Percentiles rank a stretch among this genome's conserved stretches.
phyloP scores from a whole-genome alignment of 352 stramenopile species.

The Halophytophthora batemanensis region DNA sequence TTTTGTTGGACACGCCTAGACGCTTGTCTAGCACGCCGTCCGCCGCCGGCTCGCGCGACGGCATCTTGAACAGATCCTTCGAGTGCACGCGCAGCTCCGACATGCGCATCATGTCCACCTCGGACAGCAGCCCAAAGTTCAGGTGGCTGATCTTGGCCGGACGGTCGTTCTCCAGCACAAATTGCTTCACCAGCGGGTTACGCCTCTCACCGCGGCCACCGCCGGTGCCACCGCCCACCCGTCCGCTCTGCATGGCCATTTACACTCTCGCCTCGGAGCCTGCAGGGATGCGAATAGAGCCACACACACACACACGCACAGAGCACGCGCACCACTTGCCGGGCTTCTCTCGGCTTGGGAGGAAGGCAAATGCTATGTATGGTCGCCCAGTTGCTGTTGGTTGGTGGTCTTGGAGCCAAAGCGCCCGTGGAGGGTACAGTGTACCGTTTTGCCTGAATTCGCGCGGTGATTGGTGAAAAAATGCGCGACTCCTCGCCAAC shows the following conservation, averaged over 20 bases:
- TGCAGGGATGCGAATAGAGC: too few relatives aligned
- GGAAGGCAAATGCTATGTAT: too few relatives aligned
- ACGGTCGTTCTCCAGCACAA: conserved; percentile 86
- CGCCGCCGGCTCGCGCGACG: conserved; percentile 88
- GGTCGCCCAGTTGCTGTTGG: too few relatives aligned
- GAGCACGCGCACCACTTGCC: too few relatives aligned
- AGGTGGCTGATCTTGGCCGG: conserved; percentile 96
- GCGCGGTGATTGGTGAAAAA: conserved; percentile 2
- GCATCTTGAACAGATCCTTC: conserved; percentile 97
- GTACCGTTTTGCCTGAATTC: neutral
- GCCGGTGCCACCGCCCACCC: too few relatives aligned
- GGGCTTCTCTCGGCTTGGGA: too few relatives aligned
- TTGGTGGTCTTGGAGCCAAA: too few relatives aligned
- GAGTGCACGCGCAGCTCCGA: conserved; percentile 93
- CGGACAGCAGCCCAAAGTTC: conserved; percentile 96
- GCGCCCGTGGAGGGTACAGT: neutral
- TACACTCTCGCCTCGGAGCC: neutral
- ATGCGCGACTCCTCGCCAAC: neutral
- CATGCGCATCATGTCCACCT: conserved; percentile 95
- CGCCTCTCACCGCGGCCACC: conserved; percentile 49
- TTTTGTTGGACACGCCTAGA: conserved; percentile 98
- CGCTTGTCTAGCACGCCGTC: conserved; percentile 96
- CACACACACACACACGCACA: too few relatives aligned
- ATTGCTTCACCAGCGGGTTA: conserved; percentile 88
- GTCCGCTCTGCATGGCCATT: conserved; percentile 34